These are phyloP conservation scores for Crithidia bombi DNA, from an alignment of 208 protist genomes.

Conservation along the genomic window DNA sequence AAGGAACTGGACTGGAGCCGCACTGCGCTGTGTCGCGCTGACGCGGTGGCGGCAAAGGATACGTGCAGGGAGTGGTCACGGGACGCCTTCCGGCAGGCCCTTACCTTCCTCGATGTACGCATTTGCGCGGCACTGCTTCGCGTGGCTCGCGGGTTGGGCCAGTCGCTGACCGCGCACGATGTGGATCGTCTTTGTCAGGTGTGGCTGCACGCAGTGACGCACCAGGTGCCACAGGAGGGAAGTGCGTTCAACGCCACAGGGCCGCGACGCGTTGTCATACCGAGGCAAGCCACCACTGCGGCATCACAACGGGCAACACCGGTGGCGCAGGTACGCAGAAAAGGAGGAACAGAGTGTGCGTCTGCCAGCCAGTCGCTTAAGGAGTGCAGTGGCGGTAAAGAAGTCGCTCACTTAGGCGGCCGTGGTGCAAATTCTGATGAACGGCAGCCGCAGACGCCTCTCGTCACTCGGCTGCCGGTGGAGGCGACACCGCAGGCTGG, in stretches of 20 bases:
- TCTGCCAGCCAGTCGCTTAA: too few relatives aligned
- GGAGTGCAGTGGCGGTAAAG: too few relatives aligned
- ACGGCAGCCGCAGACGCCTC: neutral
- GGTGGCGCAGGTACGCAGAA: neutral
- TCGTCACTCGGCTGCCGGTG: constrained; percentile 7
- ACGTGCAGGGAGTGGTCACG: constrained; percentile 54
- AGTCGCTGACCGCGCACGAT: constrained; percentile 59
- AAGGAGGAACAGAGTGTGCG: neutral
- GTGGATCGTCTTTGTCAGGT: constrained; percentile 69
- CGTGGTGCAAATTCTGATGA: too few relatives aligned
- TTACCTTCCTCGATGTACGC: constrained; percentile 59
- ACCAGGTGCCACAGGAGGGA: neutral
- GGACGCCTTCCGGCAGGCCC: constrained; percentile 56
- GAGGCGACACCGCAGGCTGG: neutral
- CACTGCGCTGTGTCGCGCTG: constrained; percentile 29
- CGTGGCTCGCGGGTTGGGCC: constrained; percentile 45
- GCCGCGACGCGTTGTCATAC: constrained; percentile 8
- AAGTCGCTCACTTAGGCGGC: too few relatives aligned
- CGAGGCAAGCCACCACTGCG: neutral
- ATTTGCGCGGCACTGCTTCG: constrained; percentile 60
- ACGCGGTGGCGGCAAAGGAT: constrained; percentile 3
- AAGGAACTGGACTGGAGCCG: constrained; percentile 38
- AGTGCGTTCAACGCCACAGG: constrained; percentile 32
- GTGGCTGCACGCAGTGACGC: constrained; percentile 61
- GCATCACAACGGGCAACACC: too few relatives aligned